Evolutionary conservation across 768 basidiomycete species (phyloP).

Genomic region (Hericium erinaceus): DNA sequence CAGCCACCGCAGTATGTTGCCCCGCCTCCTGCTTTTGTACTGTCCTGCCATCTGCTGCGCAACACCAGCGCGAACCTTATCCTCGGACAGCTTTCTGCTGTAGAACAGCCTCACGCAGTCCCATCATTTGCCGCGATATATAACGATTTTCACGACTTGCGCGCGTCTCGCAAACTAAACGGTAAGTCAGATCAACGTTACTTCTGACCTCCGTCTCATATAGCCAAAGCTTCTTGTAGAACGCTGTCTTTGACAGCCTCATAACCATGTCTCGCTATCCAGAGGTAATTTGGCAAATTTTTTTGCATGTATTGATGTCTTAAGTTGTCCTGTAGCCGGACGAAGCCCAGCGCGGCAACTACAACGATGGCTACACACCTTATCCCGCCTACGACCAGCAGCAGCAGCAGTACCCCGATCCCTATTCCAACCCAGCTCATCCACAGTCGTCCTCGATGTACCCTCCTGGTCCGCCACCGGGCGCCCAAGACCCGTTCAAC

Average conservation of each 20-base stretch:
- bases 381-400: conserved; percentile 28
- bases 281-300: conserved; percentile 21
- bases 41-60: background rate
- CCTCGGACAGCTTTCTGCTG: background rate
- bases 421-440: conserved; percentile 28
- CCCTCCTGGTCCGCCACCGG: conserved; percentile 8
- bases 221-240: background rate
- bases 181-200: background rate
- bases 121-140: background rate
- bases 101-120: background rate
- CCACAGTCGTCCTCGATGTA: background rate
- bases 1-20: no score
- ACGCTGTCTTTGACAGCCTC: background rate
- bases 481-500: conserved; percentile 14
- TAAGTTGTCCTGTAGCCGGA: conserved; percentile 36
- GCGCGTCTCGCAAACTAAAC: background rate
- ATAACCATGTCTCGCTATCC: conserved; percentile 31
- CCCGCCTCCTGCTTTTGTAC: no score
- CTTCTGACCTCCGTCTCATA: background rate
- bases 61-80: background rate
- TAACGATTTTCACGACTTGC: background rate
- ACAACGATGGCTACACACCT: conserved; percentile 59
- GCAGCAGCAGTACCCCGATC: conserved; percentile 24
- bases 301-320: background rate
- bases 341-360: conserved; percentile 51